Conservation (phyloP, 345 rosid species). For the Viola odorata region DNA sequence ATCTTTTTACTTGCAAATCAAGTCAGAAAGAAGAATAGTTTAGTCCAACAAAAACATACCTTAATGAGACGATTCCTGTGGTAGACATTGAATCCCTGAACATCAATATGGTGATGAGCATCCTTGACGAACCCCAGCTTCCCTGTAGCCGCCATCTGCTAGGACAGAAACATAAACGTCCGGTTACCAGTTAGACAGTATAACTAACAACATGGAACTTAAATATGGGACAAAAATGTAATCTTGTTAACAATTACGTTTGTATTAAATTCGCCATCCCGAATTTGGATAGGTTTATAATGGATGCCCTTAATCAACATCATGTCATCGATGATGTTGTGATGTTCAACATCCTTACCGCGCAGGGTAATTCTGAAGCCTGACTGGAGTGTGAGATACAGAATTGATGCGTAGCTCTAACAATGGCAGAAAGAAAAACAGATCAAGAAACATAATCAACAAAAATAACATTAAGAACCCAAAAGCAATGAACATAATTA, state of each 20-base stretch:
- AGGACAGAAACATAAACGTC: neutral
- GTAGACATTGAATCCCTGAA: slow-evolving; percentile 81
- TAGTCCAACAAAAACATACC: slow-evolving; percentile 26
- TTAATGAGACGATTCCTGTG: slow-evolving; percentile 78
- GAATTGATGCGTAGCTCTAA: slow-evolving; percentile 77
- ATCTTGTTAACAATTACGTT: slow-evolving; percentile 26
- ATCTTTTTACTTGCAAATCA: neutral
- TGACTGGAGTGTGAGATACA: slow-evolving; percentile 57
- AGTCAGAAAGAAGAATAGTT: neutral
- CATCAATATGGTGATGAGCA: slow-evolving; percentile 57
- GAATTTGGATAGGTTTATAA: slow-evolving; percentile 43
- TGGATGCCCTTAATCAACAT: slow-evolving; percentile 31
- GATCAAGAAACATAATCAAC: neutral
- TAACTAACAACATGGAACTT: neutral
- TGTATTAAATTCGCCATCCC: slow-evolving; percentile 23
- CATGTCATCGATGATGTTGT: slow-evolving; percentile 55
- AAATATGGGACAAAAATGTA: neutral
- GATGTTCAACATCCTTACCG: slow-evolving; percentile 53
- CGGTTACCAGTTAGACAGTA: neutral
- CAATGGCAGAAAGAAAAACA: neutral
- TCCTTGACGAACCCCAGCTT: slow-evolving; percentile 81
- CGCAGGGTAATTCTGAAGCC: slow-evolving; percentile 52
- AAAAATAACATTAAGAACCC: neutral
- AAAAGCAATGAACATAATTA: slow-evolving; percentile 5
- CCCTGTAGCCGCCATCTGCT: slow-evolving; percentile 48